Percentiles rank a stretch among this genome's conserved stretches.
phyloP scores from a whole-genome alignment of 2,329 filamentous ascomycete genomes.

The Aspergillus hortae region DNA sequence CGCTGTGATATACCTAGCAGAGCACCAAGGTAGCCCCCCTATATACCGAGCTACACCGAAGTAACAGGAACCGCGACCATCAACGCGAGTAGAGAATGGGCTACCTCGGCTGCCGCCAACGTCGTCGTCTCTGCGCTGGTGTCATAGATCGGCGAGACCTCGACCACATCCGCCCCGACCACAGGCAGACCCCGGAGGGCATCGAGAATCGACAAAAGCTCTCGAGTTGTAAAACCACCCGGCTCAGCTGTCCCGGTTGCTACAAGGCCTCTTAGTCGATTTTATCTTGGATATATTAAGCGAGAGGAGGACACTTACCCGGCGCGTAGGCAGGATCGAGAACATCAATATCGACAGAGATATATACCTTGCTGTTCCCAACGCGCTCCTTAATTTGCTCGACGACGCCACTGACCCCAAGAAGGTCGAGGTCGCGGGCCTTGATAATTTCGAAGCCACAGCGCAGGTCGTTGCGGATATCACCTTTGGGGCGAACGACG shows the following conservation, averaged over 20 bases:
- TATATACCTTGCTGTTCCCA: constrained; percentile 49
- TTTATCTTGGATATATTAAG: neutral
- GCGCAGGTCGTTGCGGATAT: constrained; percentile 50
- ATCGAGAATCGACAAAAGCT: constrained; percentile 53
- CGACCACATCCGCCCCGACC: constrained; percentile 54
- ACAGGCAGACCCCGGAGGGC: constrained; percentile 50
- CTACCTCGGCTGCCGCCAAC: constrained; percentile 54
- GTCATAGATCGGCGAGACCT: constrained; percentile 56
- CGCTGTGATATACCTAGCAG: no score
- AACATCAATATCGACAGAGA: constrained; percentile 56
- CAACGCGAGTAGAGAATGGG: constrained; percentile 47
- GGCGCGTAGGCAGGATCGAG: constrained; percentile 54
- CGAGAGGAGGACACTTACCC: constrained; percentile 25
- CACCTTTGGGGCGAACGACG: constrained; percentile 46
- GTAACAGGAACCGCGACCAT: constrained; percentile 22
- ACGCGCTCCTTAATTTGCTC: constrained; percentile 47
- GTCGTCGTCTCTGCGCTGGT: constrained; percentile 52
- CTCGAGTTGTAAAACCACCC: constrained; percentile 54
- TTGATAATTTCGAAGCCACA: constrained; percentile 55
- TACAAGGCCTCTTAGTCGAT: constrained; percentile 5
- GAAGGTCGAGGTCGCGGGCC: constrained; percentile 51
- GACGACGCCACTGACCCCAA: constrained; percentile 48
- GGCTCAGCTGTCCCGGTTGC: constrained; percentile 55
- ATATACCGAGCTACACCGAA: neutral
- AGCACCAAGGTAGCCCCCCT: neutral